Percentiles rank a stretch among this genome's conserved stretches.
phyloP scores from a whole-genome alignment of 2,329 filamentous ascomycete species.

The Talaromyces sp. region DNA sequence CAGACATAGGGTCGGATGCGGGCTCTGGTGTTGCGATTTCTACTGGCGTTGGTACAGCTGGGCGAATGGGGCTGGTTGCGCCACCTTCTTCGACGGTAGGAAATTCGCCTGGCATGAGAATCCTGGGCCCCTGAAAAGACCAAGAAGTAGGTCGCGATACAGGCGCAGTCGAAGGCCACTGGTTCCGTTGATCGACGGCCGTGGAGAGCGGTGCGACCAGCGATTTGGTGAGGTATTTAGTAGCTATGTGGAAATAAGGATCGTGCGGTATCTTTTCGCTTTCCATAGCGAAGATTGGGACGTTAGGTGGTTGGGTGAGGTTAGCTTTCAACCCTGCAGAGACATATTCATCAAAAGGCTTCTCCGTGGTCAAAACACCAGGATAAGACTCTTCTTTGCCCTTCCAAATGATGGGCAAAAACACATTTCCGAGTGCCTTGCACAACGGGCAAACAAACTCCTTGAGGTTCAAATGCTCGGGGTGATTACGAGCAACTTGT shows the following conservation, averaged over 20 bases:
- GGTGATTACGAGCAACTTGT: conserved; percentile 92
- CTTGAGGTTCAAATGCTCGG: conserved; percentile 71
- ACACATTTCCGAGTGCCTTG: conserved; percentile 92
- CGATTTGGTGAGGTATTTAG: conserved; percentile 50
- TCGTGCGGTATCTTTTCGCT: conserved; percentile 32
- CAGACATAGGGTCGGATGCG: conserved; percentile 38
- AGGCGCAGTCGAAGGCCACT: conserved; percentile 23
- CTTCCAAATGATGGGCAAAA: conserved; percentile 93
- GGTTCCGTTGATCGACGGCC: conserved; percentile 32
- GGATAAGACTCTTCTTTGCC: conserved; percentile 81
- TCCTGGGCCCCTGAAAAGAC: conserved; percentile 26
- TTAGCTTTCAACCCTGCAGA: conserved; percentile 53
- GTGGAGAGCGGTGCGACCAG: conserved; percentile 51
- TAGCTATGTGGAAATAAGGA: conserved; percentile 48
- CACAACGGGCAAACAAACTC: conserved; percentile 97
- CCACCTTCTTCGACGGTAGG: conserved; percentile 34
- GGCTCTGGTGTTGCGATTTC: conserved; percentile 20
- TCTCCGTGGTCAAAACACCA: conserved; percentile 61
- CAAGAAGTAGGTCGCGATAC: conserved; percentile 28
- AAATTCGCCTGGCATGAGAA: conserved; percentile 40
- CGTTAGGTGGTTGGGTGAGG: conserved; percentile 50
- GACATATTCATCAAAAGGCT: conserved; percentile 67
- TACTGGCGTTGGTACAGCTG: conserved; percentile 18
- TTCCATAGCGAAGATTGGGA: conserved; percentile 38
- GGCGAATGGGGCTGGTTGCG: conserved; percentile 32